These are phyloP conservation scores for Botrytis squamosa DNA, from an alignment of 2,329 filamentous ascomycete species.

Conservation along the genomic window DNA sequence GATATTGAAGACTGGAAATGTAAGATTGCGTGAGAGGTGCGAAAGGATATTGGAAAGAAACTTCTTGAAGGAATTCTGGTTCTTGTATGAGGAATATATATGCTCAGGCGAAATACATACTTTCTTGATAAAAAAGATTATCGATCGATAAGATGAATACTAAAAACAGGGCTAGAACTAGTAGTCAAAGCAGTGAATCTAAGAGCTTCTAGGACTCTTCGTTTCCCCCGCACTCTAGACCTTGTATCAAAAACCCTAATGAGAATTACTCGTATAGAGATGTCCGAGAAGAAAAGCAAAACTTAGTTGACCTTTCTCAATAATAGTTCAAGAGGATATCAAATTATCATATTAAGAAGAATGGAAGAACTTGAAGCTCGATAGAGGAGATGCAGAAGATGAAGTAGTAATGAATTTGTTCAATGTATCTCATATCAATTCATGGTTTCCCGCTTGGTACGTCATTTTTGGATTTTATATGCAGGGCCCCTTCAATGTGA, in stretches of 20 bases:
- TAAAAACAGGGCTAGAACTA: not conserved
- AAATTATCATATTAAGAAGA: not conserved
- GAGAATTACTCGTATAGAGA: not conserved
- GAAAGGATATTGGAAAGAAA: not conserved
- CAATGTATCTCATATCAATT: not conserved
- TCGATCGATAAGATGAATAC: not conserved
- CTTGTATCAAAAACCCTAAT: not conserved
- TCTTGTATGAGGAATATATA: not conserved
- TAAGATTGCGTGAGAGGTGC: not conserved
- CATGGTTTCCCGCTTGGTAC: not conserved
- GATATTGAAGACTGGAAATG: not conserved
- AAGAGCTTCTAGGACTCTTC: not conserved
- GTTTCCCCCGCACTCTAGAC: not conserved
- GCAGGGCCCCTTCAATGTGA: constrained; percentile 5
- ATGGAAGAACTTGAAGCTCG: not conserved
- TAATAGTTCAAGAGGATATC: not conserved
- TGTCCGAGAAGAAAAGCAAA: not conserved
- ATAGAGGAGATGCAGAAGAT: not conserved
- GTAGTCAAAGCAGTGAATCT: not conserved
- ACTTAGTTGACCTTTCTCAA: not conserved
- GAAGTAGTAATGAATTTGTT: not conserved
- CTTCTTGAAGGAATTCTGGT: not conserved
- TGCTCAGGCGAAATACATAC: not conserved
- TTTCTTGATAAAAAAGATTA: not conserved
- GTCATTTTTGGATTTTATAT: not conserved